Evolutionary conservation across 2,329 filamentous ascomycete species (phyloP).

Genomic region (Dactylellina leptospora): DNA sequence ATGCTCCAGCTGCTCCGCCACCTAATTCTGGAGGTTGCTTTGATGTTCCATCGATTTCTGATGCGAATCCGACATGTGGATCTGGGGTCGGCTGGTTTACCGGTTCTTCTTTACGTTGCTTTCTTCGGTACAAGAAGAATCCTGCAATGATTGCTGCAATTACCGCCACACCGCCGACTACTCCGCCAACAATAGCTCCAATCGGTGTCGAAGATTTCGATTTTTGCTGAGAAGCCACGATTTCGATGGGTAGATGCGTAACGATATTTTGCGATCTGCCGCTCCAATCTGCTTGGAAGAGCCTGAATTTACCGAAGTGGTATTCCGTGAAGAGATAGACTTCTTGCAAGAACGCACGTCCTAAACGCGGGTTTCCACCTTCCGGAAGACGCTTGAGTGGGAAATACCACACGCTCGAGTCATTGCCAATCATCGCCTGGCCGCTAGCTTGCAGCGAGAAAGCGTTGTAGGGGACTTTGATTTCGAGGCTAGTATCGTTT

Average conservation of each 20-base stretch:
- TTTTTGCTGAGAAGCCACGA: neutral
- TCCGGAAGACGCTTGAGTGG: conserved; percentile 36
- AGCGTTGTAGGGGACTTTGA: conserved; percentile 37
- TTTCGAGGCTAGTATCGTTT: conserved; percentile 13
- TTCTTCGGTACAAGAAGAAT: conserved; percentile 28
- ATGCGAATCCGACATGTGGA: neutral
- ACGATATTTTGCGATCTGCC: conserved; percentile 30
- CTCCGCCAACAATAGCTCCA: conserved; percentile 53
- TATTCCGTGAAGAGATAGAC: conserved; percentile 49
- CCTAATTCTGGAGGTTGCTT: conserved; percentile 12
- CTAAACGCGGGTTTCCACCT: conserved; percentile 20
- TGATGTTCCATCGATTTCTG: conserved; percentile 27
- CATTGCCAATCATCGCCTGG: conserved; percentile 13
- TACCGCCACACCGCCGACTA: conserved; percentile 52
- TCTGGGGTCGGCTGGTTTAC: neutral
- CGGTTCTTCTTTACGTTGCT: conserved; percentile 4
- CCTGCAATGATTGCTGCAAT: conserved; percentile 38
- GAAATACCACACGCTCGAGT: conserved; percentile 38
- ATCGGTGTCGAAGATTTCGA: conserved; percentile 25
- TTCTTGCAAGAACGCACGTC: conserved; percentile 45
- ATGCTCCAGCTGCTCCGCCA: conserved; percentile 11
- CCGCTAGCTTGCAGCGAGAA: conserved; percentile 42
- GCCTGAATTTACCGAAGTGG: conserved; percentile 25
- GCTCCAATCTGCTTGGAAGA: conserved; percentile 36
- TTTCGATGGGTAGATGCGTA: conserved; percentile 16